phyloP scores from a whole-genome alignment of 768 basidiomycete species.

The Phlegmacium glaucopus region DNA sequence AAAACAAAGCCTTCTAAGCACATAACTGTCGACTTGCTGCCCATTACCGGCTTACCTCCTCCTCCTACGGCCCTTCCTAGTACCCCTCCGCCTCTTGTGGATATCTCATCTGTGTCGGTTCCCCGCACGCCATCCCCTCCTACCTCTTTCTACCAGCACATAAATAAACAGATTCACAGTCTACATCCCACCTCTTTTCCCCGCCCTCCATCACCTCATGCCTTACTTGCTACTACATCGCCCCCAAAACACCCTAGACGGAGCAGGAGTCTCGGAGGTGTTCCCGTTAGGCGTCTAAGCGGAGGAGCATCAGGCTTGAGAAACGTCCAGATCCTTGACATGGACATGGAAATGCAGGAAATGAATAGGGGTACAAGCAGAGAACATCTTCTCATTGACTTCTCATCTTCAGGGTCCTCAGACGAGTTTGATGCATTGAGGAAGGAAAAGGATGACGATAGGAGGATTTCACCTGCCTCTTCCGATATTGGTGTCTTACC shows the following conservation, averaged over 20 bases:
- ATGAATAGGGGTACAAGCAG: conserved; percentile 5
- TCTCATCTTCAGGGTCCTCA: conserved; percentile 17
- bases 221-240: conserved; percentile 21
- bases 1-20: too few species aligned
- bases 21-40: conserved; percentile 13
- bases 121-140: conserved; percentile 9
- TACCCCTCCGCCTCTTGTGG: conserved; percentile 1
- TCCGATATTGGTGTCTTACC: conserved; percentile 17
- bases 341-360: conserved; percentile 6
- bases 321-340: conserved; percentile 9
- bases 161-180: conserved; percentile 1
- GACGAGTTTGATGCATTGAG: not conserved
- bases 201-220: conserved; percentile 7
- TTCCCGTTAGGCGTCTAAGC: conserved; percentile 21
- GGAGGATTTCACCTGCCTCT: conserved; percentile 16
- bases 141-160: conserved; percentile 4
- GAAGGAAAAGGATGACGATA: conserved; percentile 6
- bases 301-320: conserved; percentile 16
- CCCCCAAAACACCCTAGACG: conserved; percentile 18
- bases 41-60: conserved; percentile 18
- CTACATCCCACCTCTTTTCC: conserved; percentile 9
- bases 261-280: conserved; percentile 23
- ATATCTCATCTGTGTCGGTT: conserved; percentile 12
- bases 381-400: conserved; percentile 23
- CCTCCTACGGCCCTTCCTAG: conserved; percentile 13